Percentiles rank a stretch among this genome's conserved stretches.
Conservation (phyloP, 73 alveolate genomes). For the Blepharisma japonicum region DNA sequence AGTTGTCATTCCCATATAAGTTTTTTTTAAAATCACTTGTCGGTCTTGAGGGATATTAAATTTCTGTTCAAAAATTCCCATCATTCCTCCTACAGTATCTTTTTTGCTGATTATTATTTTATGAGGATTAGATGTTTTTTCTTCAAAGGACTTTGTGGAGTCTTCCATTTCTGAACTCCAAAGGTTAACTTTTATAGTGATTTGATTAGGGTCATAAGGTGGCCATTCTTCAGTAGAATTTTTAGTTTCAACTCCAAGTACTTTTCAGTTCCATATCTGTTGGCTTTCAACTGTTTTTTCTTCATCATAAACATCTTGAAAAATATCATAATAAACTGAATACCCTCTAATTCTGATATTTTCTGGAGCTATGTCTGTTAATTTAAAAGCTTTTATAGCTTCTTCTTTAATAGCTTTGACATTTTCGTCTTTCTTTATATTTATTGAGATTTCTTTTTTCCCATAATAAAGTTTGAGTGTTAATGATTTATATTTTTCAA, state of each 20-base stretch:
- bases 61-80: neutral
- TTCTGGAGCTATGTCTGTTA: neutral
- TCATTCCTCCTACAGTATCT: neutral
- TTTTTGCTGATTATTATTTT: neutral
- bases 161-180: neutral
- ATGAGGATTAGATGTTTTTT: neutral
- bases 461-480: conserved; percentile 6
- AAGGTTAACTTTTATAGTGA: neutral
- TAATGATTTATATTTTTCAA: conserved; percentile 7
- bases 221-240: neutral
- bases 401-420: conserved; percentile 4
- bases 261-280: conserved; percentile 13
- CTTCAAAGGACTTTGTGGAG: neutral
- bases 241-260: conserved; percentile 10
- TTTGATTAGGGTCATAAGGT: conserved; percentile 13
- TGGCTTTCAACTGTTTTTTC: conserved; percentile 1
- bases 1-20: neutral
- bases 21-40: neutral
- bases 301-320: conserved; percentile 29
- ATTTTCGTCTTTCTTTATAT: neutral
- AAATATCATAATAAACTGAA: neutral
- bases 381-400: neutral
- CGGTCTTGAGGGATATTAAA: neutral
- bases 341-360: conserved; percentile 25
- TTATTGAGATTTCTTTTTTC: conserved; percentile 9